phyloP scores from a whole-genome alignment of 176 grass and related monocot species.

The Phyllostachys edulis region DNA sequence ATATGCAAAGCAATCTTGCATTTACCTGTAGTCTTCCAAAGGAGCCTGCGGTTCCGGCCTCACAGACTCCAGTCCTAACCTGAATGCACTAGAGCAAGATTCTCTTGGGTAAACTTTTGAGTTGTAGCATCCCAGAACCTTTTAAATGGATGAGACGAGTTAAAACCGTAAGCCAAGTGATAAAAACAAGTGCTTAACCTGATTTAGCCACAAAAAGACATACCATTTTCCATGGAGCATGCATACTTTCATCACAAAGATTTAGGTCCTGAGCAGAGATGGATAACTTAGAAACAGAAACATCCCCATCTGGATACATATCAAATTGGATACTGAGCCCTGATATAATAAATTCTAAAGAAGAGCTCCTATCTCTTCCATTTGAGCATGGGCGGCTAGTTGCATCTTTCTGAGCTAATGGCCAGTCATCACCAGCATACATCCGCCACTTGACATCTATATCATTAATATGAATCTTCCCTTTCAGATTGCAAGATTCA shows the following conservation, averaged over 20 bases:
- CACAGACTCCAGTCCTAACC: constrained; percentile 79
- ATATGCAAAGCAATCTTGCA: not conserved
- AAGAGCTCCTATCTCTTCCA: constrained; percentile 65
- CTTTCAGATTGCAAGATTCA: constrained; percentile 67
- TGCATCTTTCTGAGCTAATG: constrained; percentile 43
- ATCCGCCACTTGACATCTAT: constrained; percentile 85
- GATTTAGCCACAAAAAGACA: constrained; percentile 19
- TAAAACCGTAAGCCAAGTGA: constrained; percentile 23
- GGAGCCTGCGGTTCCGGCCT: constrained; percentile 77
- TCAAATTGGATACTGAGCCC: constrained; percentile 76
- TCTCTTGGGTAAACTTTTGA: constrained; percentile 90
- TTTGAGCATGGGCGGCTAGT: constrained; percentile 27
- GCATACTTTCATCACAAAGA: constrained; percentile 75
- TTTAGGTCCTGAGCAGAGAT: constrained; percentile 63
- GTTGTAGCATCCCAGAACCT: constrained; percentile 88
- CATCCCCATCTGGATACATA: constrained; percentile 84
- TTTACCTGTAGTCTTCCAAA: constrained; percentile 95
- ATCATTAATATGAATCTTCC: constrained; percentile 62
- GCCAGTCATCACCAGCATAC: constrained; percentile 81
- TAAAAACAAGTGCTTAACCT: constrained; percentile 6
- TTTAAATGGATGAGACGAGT: constrained; percentile 29
- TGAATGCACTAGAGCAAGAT: constrained; percentile 82
- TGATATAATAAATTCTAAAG: constrained; percentile 62
- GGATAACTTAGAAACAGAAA: constrained; percentile 70
- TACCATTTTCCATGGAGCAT: constrained; percentile 98